phyloP scores from a whole-genome alignment of 2,329 filamentous ascomycete genomes.

The Dothideomycetes sp. region DNA sequence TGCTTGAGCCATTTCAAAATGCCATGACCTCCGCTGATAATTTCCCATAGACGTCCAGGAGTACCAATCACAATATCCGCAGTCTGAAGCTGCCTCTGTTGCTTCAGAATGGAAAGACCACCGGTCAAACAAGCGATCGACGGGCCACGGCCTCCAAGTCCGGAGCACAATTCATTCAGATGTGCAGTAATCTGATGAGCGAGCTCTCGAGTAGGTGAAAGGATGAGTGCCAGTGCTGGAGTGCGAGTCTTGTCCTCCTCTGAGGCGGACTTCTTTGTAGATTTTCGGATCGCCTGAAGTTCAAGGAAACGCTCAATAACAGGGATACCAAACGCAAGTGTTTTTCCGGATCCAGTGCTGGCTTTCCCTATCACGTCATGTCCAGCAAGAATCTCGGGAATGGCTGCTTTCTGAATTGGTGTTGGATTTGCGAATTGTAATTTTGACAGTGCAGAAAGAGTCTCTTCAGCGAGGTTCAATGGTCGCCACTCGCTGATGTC shows the following conservation, averaged over 20 bases:
- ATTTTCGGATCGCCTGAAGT: constrained; percentile 19
- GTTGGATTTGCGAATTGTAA: constrained; percentile 75
- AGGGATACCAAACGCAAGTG: constrained; percentile 85
- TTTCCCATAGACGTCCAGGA: constrained; percentile 87
- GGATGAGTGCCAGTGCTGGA: constrained; percentile 60
- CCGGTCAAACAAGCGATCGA: constrained; percentile 79
- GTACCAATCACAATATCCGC: constrained; percentile 86
- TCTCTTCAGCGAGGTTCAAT: constrained; percentile 60
- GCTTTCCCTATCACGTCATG: constrained; percentile 94
- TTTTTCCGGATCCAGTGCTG: constrained; percentile 93
- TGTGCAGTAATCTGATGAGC: constrained; percentile 86
- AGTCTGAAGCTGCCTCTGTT: constrained; percentile 69
- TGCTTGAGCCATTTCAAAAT: constrained; percentile 59
- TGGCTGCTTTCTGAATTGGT: constrained; percentile 65
- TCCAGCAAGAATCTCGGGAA: constrained; percentile 71
- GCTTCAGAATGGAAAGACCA: constrained; percentile 88
- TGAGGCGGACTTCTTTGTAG: constrained; percentile 12
- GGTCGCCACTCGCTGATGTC: constrained; percentile 71
- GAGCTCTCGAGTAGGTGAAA: constrained; percentile 86
- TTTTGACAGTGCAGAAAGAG: constrained; percentile 63
- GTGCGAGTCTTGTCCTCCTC: constrained; percentile 17
- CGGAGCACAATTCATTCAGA: constrained; percentile 61
- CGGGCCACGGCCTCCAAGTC: constrained; percentile 48
- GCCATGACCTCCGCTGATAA: constrained; percentile 65
- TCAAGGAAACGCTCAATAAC: constrained; percentile 77